Conservation (phyloP, 1,284 basidiomycete genomes). For the Ceratobasidium sp. region DNA sequence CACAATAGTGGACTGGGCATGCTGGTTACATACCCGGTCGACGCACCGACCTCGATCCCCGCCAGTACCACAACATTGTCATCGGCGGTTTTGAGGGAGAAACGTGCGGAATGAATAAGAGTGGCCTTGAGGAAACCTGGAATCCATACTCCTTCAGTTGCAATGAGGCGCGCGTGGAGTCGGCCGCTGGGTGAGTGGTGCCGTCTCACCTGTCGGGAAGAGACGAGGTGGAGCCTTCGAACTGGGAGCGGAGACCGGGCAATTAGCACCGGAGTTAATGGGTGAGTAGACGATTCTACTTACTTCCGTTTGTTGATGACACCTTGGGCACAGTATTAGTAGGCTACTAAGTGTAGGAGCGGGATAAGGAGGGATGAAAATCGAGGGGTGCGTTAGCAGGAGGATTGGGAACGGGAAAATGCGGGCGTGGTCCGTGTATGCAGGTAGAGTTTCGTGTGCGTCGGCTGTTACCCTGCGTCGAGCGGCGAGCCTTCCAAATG, state of each 20-base stretch:
- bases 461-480: too few species aligned
- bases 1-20: too few species aligned
- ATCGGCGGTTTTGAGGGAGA: too few species aligned
- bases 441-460: too few species aligned
- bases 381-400: conserved; percentile 28
- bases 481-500: too few species aligned
- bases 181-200: conserved; percentile 42
- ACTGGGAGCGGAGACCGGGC: not conserved
- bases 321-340: conserved; percentile 14
- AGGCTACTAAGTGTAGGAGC: not conserved
- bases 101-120: too few species aligned
- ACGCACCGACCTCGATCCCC: too few species aligned
- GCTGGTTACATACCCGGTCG: too few species aligned
- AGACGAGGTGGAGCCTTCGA: conserved; percentile 36
- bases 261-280: conserved; percentile 8
- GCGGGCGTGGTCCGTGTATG: too few species aligned
- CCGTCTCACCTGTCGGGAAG: conserved; percentile 15
- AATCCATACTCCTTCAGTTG: conserved; percentile 42
- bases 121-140: conserved; percentile 38
- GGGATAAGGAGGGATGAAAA: not conserved
- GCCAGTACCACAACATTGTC: too few species aligned
- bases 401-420: conserved; percentile 20
- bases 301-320: conserved; percentile 10
- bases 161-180: conserved; percentile 36
- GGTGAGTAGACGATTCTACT: not conserved